Evolutionary conservation across 192 early-diverging fungal genomes (phyloP).

Genomic region (Entophlyctis luteolus): DNA sequence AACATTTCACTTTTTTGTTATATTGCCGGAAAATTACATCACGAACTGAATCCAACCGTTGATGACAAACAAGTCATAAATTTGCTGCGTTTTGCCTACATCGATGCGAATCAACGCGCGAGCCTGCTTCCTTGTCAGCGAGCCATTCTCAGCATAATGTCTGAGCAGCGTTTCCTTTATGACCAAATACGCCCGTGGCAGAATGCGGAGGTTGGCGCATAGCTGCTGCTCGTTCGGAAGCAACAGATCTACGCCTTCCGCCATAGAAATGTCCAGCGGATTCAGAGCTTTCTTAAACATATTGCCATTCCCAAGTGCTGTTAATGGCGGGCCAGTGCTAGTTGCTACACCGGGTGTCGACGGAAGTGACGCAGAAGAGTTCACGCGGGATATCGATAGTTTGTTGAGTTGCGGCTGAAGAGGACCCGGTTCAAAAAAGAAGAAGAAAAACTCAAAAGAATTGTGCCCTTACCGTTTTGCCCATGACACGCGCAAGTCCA

Average conservation of each 20-base stretch:
- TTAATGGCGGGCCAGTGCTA: background rate
- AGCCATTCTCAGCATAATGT: constrained; percentile 71
- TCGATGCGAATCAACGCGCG: constrained; percentile 91
- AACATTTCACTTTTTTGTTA: too few species aligned
- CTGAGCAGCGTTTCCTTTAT: constrained; percentile 89
- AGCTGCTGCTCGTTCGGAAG: constrained; percentile 72
- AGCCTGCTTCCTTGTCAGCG: constrained; percentile 73
- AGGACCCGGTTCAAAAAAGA: background rate
- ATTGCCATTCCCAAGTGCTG: background rate
- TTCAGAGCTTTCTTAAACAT: constrained; percentile 5
- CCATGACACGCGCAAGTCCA: background rate
- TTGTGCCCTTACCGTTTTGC: background rate
- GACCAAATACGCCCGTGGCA: constrained; percentile 83
- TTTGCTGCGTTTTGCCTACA: constrained; percentile 76
- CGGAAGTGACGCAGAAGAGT: background rate
- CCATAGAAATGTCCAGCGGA: constrained; percentile 71
- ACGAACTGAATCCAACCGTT: constrained; percentile 77
- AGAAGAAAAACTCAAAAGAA: background rate
- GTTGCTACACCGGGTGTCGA: background rate
- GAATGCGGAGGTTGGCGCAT: constrained; percentile 78
- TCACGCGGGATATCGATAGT: constrained; percentile 4
- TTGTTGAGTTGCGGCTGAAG: background rate
- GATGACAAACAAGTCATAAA: constrained; percentile 92
- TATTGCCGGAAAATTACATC: too few species aligned
- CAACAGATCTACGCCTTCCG: constrained; percentile 85